These are phyloP conservation scores for Phytophthora ohioensis DNA, from an alignment of 352 stramenopile genomes.

Conservation along the genomic window DNA sequence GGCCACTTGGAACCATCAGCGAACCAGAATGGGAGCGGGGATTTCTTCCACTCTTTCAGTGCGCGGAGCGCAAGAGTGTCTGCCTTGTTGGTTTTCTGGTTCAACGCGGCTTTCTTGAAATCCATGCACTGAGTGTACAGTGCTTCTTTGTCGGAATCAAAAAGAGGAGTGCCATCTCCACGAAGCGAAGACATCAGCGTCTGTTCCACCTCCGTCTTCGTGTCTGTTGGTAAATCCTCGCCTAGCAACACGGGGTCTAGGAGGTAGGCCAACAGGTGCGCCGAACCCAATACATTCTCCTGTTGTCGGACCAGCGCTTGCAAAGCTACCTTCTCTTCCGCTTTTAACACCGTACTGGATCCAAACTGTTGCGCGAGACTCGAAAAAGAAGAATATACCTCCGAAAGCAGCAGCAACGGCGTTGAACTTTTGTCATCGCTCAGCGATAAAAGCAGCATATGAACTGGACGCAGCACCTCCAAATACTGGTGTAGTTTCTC, in stretches of 20 bases:
- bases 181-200: slow-evolving; percentile 40
- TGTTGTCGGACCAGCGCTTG: slow-evolving; percentile 34
- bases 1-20: slow-evolving; percentile 60
- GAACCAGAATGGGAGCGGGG: slow-evolving; percentile 61
- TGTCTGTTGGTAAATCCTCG: slow-evolving; percentile 44
- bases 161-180: slow-evolving; percentile 27
- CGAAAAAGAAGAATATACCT: slow-evolving; percentile 44
- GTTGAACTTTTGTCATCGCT: slow-evolving; percentile 3
- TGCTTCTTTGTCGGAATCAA: slow-evolving; percentile 43
- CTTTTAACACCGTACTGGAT: slow-evolving; percentile 26
- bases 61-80: slow-evolving; percentile 50
- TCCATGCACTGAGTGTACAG: slow-evolving; percentile 58
- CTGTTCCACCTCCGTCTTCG: slow-evolving; percentile 44
- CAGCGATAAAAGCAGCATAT: slow-evolving; percentile 31
- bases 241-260: slow-evolving; percentile 57
- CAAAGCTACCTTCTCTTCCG: slow-evolving; percentile 38
- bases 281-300: slow-evolving; percentile 21
- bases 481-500: slow-evolving; percentile 45
- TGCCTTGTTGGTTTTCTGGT: slow-evolving; percentile 41
- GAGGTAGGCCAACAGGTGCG: slow-evolving; percentile 45
- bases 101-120: slow-evolving; percentile 47
- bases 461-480: slow-evolving; percentile 41
- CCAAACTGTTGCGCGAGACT: slow-evolving; percentile 36
- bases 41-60: slow-evolving; percentile 62
- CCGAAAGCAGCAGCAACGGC: slow-evolving; percentile 41